Conservation (phyloP, 2,329 filamentous ascomycete species). For the Fusarium sp. region DNA sequence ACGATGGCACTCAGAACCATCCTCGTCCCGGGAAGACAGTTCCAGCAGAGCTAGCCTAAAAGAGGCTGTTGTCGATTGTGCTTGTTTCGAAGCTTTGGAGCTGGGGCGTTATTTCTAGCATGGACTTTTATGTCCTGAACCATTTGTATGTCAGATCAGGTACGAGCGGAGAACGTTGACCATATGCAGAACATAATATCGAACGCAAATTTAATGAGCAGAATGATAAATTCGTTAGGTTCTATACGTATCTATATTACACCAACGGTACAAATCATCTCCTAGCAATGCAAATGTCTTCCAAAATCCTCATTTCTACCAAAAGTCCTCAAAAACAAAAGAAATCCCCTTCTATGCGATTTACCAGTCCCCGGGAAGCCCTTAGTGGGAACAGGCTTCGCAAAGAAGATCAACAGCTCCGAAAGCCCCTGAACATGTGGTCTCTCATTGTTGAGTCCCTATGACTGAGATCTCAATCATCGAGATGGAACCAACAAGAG, state of each 20-base stretch:
- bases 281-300: slow-evolving; percentile 39
- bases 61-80: background rate
- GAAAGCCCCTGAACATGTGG: slow-evolving; percentile 16
- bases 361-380: slow-evolving; percentile 10
- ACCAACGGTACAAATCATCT: slow-evolving; percentile 41
- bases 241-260: slow-evolving; percentile 40
- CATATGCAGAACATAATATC: slow-evolving; percentile 1
- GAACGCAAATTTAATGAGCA: slow-evolving; percentile 10
- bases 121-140: background rate
- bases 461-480: background rate
- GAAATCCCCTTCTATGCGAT: slow-evolving; percentile 26
- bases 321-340: slow-evolving; percentile 30
- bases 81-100: slow-evolving; percentile 20
- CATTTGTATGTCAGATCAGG: background rate
- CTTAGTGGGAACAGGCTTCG: background rate
- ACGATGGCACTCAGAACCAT: slow-evolving; percentile 20
- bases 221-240: slow-evolving; percentile 37
- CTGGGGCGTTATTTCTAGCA: slow-evolving; percentile 10
- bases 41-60: slow-evolving; percentile 19
- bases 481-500: background rate
- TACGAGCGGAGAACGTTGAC: slow-evolving; percentile 10
- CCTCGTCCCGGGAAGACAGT: slow-evolving; percentile 13
- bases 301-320: slow-evolving; percentile 21
- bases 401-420: slow-evolving; percentile 27
- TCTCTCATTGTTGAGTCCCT: slow-evolving; percentile 1